Conservation (phyloP, 495 filamentous ascomycete species). For the Copromyces sp. region DNA sequence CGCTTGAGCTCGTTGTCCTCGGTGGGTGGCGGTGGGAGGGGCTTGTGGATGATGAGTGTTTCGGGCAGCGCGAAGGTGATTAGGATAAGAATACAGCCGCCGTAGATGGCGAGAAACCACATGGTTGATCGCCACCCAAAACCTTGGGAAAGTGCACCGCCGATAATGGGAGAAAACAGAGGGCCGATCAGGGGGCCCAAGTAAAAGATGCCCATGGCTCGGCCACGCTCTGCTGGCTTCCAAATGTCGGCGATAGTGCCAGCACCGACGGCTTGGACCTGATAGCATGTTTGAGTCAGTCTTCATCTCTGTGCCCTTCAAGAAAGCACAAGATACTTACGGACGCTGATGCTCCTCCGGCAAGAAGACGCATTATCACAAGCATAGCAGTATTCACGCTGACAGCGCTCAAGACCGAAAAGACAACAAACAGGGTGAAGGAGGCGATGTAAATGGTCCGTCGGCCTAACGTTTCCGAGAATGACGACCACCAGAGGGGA, state of each 20-base stretch:
- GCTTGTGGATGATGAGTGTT: constrained; percentile 38
- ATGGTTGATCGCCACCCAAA: constrained; percentile 78
- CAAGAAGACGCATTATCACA: constrained; percentile 71
- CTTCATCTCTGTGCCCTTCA: background rate
- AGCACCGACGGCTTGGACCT: constrained; percentile 82
- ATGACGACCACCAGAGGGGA: constrained; percentile 90
- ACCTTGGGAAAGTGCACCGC: constrained; percentile 58
- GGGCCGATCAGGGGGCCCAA: constrained; percentile 82
- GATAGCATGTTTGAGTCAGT: background rate
- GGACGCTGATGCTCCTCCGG: constrained; percentile 74
- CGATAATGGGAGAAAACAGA: constrained; percentile 76
- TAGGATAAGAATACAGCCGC: constrained; percentile 50
- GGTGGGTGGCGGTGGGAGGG: background rate
- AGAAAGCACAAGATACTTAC: background rate
- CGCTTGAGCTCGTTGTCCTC: constrained; percentile 32
- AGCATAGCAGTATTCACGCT: constrained; percentile 74
- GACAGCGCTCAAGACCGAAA: constrained; percentile 61
- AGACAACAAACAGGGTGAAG: constrained; percentile 72
- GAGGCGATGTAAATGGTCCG: constrained; percentile 79
- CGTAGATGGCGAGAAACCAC: constrained; percentile 79
- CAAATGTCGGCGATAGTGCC: constrained; percentile 91
- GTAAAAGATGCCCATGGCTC: constrained; percentile 91
- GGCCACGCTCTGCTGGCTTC: constrained; percentile 69
- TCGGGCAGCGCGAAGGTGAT: constrained; percentile 64
- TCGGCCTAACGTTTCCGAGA: constrained; percentile 74